A percentile compares a stretch with the other conserved stretches of the same genome.
These are phyloP conservation scores for Exophiala sideris DNA, from an alignment of 2,329 filamentous ascomycete species.

Conservation along the genomic window DNA sequence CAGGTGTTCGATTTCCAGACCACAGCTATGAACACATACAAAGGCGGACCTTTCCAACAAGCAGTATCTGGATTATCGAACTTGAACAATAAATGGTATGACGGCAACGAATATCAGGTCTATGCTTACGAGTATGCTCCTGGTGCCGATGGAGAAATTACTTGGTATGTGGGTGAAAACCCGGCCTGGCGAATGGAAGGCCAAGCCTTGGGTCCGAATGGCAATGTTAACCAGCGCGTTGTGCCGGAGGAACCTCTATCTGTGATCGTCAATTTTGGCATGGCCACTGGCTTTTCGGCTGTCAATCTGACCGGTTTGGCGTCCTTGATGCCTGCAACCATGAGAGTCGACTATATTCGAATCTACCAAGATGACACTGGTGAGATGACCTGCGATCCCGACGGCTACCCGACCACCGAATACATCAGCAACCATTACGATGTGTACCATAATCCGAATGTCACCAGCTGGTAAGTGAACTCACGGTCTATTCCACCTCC, in stretches of 20 bases:
- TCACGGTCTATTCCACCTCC: neutral
- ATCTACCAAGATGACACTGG: slow-evolving; percentile 64
- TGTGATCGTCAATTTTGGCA: slow-evolving; percentile 67
- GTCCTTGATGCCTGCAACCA: slow-evolving; percentile 58
- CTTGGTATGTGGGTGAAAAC: slow-evolving; percentile 64
- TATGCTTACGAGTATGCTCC: slow-evolving; percentile 64
- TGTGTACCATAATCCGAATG: slow-evolving; percentile 62
- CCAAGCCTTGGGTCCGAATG: slow-evolving; percentile 62
- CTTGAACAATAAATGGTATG: slow-evolving; percentile 65
- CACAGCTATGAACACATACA: slow-evolving; percentile 58
- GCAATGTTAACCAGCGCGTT: slow-evolving; percentile 64
- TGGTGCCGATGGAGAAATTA: slow-evolving; percentile 58
- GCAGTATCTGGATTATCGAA: slow-evolving; percentile 60
- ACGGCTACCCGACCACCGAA: slow-evolving; percentile 62
- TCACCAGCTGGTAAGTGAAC: slow-evolving; percentile 58
- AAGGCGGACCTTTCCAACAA: slow-evolving; percentile 61
- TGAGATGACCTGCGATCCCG: slow-evolving; percentile 64
- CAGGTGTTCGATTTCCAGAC: slow-evolving; percentile 61
- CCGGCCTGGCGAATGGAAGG: slow-evolving; percentile 63
- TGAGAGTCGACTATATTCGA: slow-evolving; percentile 67
- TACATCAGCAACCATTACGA: slow-evolving; percentile 63
- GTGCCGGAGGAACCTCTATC: slow-evolving; percentile 67
- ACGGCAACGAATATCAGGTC: slow-evolving; percentile 60
- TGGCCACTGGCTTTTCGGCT: slow-evolving; percentile 63
- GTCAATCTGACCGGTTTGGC: slow-evolving; percentile 58